Percentiles rank a stretch among this genome's conserved stretches.
These are phyloP conservation scores for Trichoderma koningiopsis DNA, from an alignment of 2,329 filamentous ascomycete species.

Conservation along the genomic window DNA sequence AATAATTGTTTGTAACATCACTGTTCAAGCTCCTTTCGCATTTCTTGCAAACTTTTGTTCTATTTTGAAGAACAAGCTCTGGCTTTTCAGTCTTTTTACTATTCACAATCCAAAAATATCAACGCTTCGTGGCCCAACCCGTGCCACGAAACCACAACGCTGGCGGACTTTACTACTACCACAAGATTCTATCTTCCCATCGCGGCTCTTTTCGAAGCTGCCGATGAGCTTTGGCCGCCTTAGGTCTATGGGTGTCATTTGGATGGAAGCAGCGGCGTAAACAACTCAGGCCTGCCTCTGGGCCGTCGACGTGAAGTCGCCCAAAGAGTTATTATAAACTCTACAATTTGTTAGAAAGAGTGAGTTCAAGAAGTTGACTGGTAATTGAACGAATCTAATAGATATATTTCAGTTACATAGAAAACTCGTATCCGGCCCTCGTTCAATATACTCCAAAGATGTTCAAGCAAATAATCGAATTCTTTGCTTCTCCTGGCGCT, in stretches of 20 bases:
- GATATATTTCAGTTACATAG: neutral
- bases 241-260: conserved; percentile 3
- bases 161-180: conserved; percentile 13
- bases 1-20: neutral
- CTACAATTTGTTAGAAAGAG: neutral
- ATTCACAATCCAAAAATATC: neutral
- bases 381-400: neutral
- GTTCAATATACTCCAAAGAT: neutral
- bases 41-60: neutral
- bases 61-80: neutral
- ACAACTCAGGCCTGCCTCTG: neutral
- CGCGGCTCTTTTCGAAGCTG: conserved; percentile 20
- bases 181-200: conserved; percentile 10
- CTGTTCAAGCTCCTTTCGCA: neutral
- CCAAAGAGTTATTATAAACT: neutral
- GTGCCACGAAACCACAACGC: conserved; percentile 22
- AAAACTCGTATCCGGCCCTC: neutral
- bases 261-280: conserved; percentile 9
- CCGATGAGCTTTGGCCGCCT: conserved; percentile 27
- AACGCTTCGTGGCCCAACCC: neutral
- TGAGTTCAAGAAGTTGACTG: neutral
- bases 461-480: conserved; percentile 16
- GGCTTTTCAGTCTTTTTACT: neutral
- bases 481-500: conserved; percentile 23
- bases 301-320: neutral